A percentile compares a stretch with the other conserved stretches of the same genome.
Conservation (phyloP, 2,329 filamentous ascomycete species). For the Neoarthrinium moseri region DNA sequence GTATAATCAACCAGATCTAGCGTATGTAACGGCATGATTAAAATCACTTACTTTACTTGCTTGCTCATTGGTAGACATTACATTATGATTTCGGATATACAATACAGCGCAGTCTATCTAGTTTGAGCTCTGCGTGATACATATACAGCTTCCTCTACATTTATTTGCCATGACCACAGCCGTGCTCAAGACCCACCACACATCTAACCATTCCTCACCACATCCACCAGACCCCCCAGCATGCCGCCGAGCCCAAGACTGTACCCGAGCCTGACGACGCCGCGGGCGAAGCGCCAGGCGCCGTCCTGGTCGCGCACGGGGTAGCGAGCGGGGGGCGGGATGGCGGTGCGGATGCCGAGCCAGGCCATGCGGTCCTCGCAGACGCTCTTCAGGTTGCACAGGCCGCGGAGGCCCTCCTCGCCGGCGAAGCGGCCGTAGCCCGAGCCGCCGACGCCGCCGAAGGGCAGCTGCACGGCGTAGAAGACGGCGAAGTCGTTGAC, state of each 20-base stretch:
- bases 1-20: too few species aligned
- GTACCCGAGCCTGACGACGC: conserved; percentile 62
- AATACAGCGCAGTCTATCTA: neutral
- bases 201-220: conserved; percentile 4
- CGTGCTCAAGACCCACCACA: neutral
- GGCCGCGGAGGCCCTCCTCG: conserved; percentile 76
- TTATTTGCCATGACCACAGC: too few species aligned
- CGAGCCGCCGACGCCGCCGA: conserved; percentile 85
- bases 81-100: neutral
- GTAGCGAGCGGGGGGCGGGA: conserved; percentile 79
- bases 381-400: conserved; percentile 87
- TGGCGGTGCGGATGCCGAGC: conserved; percentile 68
- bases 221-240: conserved; percentile 35
- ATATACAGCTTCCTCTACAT: neutral
- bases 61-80: neutral
- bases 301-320: conserved; percentile 66
- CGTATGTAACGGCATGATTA: too few species aligned
- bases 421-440: conserved; percentile 94
- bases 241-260: conserved; percentile 39
- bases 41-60: too few species aligned
- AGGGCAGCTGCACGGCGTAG: conserved; percentile 92
- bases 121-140: neutral
- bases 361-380: conserved; percentile 71
- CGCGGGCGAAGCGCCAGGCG: conserved; percentile 65
- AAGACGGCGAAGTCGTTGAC: conserved; percentile 94